phyloP scores from a whole-genome alignment of 352 stramenopile species.

The Phytophthora pinifolia region DNA sequence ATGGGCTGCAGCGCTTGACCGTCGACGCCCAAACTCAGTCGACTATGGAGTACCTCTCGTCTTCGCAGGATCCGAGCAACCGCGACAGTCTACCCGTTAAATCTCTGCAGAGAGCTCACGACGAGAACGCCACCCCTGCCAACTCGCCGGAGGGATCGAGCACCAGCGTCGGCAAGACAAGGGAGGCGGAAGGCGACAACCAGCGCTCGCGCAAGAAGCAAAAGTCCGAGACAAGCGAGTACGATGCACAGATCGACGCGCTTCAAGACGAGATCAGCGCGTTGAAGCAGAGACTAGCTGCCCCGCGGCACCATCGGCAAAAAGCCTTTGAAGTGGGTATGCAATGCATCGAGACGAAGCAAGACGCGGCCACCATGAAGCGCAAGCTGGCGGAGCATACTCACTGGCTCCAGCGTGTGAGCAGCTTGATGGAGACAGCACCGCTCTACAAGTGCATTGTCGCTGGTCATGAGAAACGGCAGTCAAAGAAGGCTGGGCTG shows the following conservation, averaged over 20 bases:
- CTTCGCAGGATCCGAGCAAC: conserved; percentile 17
- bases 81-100: conserved; percentile 16
- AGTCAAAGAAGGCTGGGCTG: conserved; percentile 3
- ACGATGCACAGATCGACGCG: conserved; percentile 31
- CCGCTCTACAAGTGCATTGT: conserved; percentile 45
- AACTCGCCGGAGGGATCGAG: background rate
- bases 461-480: background rate
- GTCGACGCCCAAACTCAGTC: background rate
- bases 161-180: background rate
- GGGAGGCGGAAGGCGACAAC: background rate
- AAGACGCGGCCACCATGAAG: conserved; percentile 35
- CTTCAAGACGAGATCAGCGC: conserved; percentile 38
- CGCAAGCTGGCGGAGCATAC: conserved; percentile 53
- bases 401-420: conserved; percentile 48
- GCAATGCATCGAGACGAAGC: conserved; percentile 40
- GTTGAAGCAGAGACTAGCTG: conserved; percentile 27
- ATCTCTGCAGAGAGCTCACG: conserved; percentile 13
- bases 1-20: too few relatives aligned
- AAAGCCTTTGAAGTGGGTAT: conserved; percentile 13
- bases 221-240: conserved; percentile 42
- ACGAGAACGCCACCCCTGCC: conserved; percentile 1
- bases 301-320: background rate
- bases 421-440: conserved; percentile 48
- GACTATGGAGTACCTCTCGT: conserved; percentile 20
- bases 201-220: conserved; percentile 49